phyloP scores from a whole-genome alignment of 768 basidiomycete genomes.

The Boletus rubroflammeus region DNA sequence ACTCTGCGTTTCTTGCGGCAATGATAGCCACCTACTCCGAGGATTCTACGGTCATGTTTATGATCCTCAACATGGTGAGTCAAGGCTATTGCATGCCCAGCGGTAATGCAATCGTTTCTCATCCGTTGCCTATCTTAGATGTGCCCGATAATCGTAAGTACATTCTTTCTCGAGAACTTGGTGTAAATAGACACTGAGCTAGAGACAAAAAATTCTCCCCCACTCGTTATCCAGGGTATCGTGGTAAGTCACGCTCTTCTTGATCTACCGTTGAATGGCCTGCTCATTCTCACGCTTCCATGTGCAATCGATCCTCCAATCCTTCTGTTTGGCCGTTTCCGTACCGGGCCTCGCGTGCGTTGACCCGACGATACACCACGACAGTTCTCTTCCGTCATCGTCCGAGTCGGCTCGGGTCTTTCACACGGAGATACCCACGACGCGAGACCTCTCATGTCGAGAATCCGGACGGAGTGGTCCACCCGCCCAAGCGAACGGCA shows the following conservation, averaged over 20 bases:
- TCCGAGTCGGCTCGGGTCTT: conserved; percentile 22
- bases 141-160: neutral
- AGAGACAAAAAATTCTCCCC: neutral
- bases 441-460: neutral
- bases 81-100: neutral
- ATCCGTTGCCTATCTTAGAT: neutral
- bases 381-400: conserved; percentile 9
- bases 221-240: neutral
- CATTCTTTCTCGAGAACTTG: neutral
- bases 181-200: neutral
- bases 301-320: neutral
- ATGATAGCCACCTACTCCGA: neutral
- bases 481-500: neutral
- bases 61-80: neutral
- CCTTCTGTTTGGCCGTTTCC: conserved; percentile 11
- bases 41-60: neutral
- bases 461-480: neutral
- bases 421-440: conserved; percentile 14
- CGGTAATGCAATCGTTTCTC: neutral
- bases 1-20: neutral
- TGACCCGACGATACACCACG: neutral
- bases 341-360: neutral
- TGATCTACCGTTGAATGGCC: neutral
- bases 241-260: neutral
- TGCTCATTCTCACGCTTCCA: neutral